Percentiles rank a stretch among this genome's conserved stretches.
Conservation (phyloP, 345 rosid genomes). For the Moringa oleifera region DNA sequence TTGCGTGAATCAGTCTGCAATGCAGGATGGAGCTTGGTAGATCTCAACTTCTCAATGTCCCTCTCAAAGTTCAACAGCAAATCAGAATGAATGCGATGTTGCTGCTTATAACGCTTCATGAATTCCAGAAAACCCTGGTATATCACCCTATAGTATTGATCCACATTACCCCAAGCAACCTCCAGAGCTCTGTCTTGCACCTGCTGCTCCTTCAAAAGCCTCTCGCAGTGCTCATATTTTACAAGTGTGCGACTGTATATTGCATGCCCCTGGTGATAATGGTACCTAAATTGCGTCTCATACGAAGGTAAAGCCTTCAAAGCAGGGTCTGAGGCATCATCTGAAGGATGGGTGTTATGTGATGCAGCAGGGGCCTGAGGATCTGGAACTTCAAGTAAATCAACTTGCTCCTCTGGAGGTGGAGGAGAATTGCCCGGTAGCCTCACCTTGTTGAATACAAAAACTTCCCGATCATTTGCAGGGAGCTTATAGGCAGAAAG, state of each 20-base stretch:
- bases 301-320: conserved; percentile 89
- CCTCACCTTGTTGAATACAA: conserved; percentile 70
- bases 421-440: conserved; percentile 56
- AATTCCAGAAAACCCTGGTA: conserved; percentile 71
- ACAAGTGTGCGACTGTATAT: conserved; percentile 53
- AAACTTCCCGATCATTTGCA: conserved; percentile 54
- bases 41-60: conserved; percentile 78
- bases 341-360: conserved; percentile 71
- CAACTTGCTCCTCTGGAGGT: conserved; percentile 61
- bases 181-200: conserved; percentile 93
- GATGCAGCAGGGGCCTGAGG: conserved; percentile 44
- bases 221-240: conserved; percentile 50
- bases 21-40: conserved; percentile 65
- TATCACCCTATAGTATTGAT: conserved; percentile 74
- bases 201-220: conserved; percentile 73
- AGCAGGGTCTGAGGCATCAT: conserved; percentile 87
- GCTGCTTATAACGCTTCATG: conserved; percentile 79
- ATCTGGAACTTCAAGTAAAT: conserved; percentile 45
- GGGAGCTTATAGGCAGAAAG: conserved; percentile 86
- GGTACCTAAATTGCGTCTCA: conserved; percentile 82
- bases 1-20: conserved; percentile 51
- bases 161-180: conserved; percentile 73
- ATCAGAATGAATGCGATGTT: conserved; percentile 69
- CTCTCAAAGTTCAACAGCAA: conserved; percentile 59
- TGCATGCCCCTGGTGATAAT: conserved; percentile 53